Evolutionary conservation across 129 eudicot genomes (phyloP).

Genomic region (Silybum marianum): DNA sequence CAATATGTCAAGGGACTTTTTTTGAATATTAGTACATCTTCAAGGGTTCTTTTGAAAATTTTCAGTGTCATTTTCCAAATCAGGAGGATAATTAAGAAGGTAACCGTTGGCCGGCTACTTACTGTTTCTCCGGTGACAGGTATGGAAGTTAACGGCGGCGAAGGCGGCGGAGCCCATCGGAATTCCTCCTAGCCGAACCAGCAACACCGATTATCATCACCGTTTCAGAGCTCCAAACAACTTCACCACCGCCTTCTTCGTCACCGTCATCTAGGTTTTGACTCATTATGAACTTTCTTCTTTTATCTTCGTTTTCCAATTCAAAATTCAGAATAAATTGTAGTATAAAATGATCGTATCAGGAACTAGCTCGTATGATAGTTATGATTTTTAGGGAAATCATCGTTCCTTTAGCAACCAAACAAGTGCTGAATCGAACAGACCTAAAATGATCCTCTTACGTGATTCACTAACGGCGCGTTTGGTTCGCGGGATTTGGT

Average conservation of each 20-base stretch:
- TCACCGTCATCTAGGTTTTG: background rate
- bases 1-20: no score
- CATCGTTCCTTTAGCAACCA: background rate
- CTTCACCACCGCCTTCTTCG: no score
- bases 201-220: no score
- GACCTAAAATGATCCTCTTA: background rate
- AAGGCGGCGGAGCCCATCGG: background rate
- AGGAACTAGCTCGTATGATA: background rate
- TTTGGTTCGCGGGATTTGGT: no score
- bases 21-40: no score
- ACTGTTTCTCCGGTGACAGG: background rate
- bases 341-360: background rate
- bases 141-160: background rate
- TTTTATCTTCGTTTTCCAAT: background rate
- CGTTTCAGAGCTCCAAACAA: background rate
- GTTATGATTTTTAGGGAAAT: background rate
- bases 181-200: no score
- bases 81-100: no score
- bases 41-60: no score
- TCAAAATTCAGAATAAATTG: no score
- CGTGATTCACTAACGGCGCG: no score
- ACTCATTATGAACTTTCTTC: background rate
- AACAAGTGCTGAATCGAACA: background rate
- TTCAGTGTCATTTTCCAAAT: no score
- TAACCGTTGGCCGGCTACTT: background rate